Evolutionary conservation across 148 eudicot genomes (phyloP).

Genomic region (Vaccinium macrocarpon): DNA sequence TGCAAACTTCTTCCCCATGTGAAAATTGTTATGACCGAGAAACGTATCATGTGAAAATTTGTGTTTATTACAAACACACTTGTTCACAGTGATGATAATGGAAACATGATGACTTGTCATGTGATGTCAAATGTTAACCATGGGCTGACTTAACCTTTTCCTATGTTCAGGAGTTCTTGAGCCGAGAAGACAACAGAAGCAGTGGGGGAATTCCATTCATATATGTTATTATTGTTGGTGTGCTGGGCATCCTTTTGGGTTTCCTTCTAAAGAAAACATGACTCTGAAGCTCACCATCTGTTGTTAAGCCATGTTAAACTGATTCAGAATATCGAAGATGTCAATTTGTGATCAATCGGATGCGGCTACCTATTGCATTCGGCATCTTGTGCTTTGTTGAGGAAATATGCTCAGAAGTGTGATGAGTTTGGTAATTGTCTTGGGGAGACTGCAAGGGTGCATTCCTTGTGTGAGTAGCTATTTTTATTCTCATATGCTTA

Average conservation of each 20-base stretch:
- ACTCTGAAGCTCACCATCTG: background rate
- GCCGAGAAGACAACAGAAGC: slow-evolving; percentile 41
- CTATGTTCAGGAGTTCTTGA: slow-evolving; percentile 55
- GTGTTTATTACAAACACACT: background rate
- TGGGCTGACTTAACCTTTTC: background rate
- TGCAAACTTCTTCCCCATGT: background rate
- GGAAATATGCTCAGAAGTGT: slow-evolving; percentile 22
- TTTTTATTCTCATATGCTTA: slow-evolving; percentile 7
- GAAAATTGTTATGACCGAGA: background rate
- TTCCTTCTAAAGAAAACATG: slow-evolving; percentile 51
- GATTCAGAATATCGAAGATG: slow-evolving; percentile 17
- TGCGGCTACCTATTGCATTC: slow-evolving; percentile 9
- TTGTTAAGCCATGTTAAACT: background rate
- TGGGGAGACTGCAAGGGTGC: background rate
- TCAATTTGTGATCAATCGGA: slow-evolving; percentile 13
- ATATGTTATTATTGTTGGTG: slow-evolving; percentile 49
- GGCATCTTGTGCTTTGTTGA: slow-evolving; percentile 12
- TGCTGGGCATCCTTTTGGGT: slow-evolving; percentile 61
- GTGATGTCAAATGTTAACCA: background rate
- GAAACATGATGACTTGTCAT: background rate
- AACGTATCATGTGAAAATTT: background rate
- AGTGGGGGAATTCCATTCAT: slow-evolving; percentile 44
- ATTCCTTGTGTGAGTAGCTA: slow-evolving; percentile 28
- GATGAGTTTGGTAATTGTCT: slow-evolving; percentile 19
- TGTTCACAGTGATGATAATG: background rate